A percentile compares a stretch with the other conserved stretches of the same genome.
These are phyloP conservation scores for Sideroxylon spinosum DNA, from an alignment of 179 eudicot genomes.

Conservation along the genomic window DNA sequence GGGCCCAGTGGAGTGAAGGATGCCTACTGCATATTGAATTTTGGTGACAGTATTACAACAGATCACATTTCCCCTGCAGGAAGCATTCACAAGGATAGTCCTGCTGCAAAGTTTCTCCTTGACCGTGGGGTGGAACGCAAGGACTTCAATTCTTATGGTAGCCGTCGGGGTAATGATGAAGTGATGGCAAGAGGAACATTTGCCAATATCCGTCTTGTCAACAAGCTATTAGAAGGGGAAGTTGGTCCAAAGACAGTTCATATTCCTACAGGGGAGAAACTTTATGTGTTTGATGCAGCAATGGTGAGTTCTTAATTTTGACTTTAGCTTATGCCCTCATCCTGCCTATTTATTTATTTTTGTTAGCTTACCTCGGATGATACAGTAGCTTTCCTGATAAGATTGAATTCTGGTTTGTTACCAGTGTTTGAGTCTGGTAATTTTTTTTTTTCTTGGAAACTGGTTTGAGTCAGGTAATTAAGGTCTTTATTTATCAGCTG, in stretches of 20 bases:
- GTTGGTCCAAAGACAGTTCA: constrained; percentile 88
- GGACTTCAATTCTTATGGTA: constrained; percentile 93
- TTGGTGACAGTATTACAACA: constrained; percentile 95
- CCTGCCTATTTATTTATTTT: neutral
- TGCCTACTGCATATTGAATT: constrained; percentile 85
- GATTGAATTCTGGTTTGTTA: neutral
- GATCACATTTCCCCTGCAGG: constrained; percentile 98
- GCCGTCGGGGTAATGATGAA: constrained; percentile 94
- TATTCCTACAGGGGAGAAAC: constrained; percentile 79
- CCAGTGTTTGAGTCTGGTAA: neutral
- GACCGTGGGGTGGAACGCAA: constrained; percentile 83
- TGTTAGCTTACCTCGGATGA: neutral
- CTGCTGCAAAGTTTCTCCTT: constrained; percentile 76
- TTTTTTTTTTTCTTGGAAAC: too few relatives aligned
- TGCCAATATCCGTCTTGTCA: constrained; percentile 86
- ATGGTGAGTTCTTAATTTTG: constrained; percentile 30
- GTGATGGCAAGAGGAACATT: constrained; percentile 97
- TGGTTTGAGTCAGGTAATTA: neutral
- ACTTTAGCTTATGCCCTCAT: neutral
- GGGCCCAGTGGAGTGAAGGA: constrained; percentile 86
- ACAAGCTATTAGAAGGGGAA: constrained; percentile 79
- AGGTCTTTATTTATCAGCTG: neutral
- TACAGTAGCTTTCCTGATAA: neutral
- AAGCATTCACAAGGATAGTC: constrained; percentile 91
- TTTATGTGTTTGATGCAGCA: constrained; percentile 81